Conservation (phyloP, 495 filamentous ascomycete genomes). For the Beverwykella pulmonaria region DNA sequence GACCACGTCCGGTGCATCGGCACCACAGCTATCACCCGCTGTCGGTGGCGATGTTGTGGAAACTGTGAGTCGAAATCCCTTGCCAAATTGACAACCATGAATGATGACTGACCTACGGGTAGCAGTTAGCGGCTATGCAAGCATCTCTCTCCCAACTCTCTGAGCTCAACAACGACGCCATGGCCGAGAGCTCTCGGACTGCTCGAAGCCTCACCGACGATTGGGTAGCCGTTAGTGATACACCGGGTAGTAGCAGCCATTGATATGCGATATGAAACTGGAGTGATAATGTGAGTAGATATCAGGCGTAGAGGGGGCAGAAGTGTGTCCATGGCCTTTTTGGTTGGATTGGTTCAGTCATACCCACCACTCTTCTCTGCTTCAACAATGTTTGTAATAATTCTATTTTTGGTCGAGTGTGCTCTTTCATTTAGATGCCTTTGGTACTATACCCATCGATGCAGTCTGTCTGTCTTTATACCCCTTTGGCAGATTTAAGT, state of each 20-base stretch:
- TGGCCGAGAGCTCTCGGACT: conserved; percentile 35
- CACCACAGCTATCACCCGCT: background rate
- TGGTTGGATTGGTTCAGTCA: background rate
- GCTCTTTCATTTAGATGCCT: background rate
- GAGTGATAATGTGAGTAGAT: background rate
- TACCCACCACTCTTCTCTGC: background rate
- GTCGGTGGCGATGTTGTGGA: conserved; percentile 25
- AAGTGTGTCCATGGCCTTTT: background rate
- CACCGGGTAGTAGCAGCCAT: background rate
- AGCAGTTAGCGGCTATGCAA: conserved; percentile 40
- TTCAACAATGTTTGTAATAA: background rate
- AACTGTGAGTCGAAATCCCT: conserved; percentile 27
- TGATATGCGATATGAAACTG: background rate
- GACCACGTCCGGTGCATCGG: conserved; percentile 10
- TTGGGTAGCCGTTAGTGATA: conserved; percentile 27
- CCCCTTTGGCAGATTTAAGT: background rate
- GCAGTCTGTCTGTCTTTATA: background rate
- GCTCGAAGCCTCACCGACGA: conserved; percentile 24
- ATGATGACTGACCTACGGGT: conserved; percentile 25
- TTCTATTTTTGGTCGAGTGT: background rate
- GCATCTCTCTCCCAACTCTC: conserved; percentile 31
- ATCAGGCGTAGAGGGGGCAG: background rate
- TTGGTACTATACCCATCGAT: conserved; percentile 1
- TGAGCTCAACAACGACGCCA: conserved; percentile 38
- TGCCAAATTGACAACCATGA: background rate